Conservation (phyloP, 2,329 filamentous ascomycete species). For the Lecanosticta acicola region DNA sequence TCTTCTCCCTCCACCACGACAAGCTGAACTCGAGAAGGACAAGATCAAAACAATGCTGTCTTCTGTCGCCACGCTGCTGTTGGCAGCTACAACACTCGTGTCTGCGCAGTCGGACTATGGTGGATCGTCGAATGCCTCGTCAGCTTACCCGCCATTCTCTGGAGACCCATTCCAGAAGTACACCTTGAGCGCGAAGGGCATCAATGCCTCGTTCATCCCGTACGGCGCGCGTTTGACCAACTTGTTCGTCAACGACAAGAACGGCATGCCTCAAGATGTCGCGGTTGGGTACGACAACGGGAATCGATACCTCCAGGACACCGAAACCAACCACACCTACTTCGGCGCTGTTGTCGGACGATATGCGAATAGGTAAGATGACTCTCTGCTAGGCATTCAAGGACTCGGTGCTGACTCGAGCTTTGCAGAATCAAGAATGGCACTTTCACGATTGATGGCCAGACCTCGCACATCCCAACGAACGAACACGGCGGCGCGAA, state of each 20-base stretch:
- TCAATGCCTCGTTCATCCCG: constrained; percentile 29
- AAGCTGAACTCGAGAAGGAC: not conserved
- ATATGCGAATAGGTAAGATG: constrained; percentile 43
- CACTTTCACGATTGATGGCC: constrained; percentile 47
- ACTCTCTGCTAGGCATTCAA: not conserved
- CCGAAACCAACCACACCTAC: constrained; percentile 52
- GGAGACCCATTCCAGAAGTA: constrained; percentile 28
- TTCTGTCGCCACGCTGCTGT: constrained; percentile 15
- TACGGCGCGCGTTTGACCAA: constrained; percentile 29
- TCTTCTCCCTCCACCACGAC: not conserved
- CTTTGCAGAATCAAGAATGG: constrained; percentile 47
- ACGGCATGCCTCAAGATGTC: constrained; percentile 43
- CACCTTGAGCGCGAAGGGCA: constrained; percentile 24
- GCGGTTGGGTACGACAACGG: constrained; percentile 48
- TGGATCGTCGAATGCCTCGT: not conserved
- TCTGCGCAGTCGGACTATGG: constrained; percentile 17
- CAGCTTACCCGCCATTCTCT: constrained; percentile 25
- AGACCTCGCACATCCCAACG: constrained; percentile 43
- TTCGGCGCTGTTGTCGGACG: constrained; percentile 55
- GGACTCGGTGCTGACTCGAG: constrained; percentile 22
- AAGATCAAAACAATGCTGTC: constrained; percentile 13
- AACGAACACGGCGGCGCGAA: constrained; percentile 49
- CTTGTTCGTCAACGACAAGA: constrained; percentile 27
- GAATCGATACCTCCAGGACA: constrained; percentile 35
- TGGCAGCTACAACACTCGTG: constrained; percentile 19